These are phyloP conservation scores for Panaeolus cyanescens DNA, from an alignment of 768 basidiomycete species.

Conservation along the genomic window DNA sequence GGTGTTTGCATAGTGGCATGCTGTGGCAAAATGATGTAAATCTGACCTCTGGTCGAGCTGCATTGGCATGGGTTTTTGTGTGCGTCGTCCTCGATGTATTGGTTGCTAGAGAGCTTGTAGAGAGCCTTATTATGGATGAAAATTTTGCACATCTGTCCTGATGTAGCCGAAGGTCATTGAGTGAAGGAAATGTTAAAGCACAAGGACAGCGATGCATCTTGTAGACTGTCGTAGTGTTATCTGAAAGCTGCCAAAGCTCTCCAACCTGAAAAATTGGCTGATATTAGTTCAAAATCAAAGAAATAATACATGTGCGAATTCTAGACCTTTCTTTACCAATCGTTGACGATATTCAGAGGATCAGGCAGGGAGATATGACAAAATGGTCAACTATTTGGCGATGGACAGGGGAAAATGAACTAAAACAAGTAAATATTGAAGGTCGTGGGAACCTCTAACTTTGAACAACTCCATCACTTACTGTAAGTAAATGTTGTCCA, in stretches of 20 bases:
- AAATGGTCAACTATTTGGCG: neutral
- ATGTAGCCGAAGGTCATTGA: neutral
- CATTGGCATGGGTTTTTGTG: neutral
- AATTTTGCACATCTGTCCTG: neutral
- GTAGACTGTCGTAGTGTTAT: too few species aligned
- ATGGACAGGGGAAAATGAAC: neutral
- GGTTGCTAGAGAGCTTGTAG: neutral
- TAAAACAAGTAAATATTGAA: neutral
- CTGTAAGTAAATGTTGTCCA: neutral
- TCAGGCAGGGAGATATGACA: neutral
- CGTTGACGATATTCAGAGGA: neutral
- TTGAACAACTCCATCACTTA: conserved; percentile 2
- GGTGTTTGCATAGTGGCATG: neutral
- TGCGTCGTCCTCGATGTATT: neutral
- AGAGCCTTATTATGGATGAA: neutral
- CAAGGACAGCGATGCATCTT: neutral
- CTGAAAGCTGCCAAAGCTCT: too few species aligned
- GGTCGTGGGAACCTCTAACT: neutral
- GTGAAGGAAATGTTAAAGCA: neutral
- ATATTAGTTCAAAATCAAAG: too few species aligned
- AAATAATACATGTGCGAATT: too few species aligned
- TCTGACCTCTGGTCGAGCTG: neutral
- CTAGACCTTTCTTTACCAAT: neutral
- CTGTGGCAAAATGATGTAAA: neutral
- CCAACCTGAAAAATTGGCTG: too few species aligned